These are phyloP conservation scores for Neostapfia colusana DNA, from an alignment of 176 grass and related monocot species.

Conservation along the genomic window DNA sequence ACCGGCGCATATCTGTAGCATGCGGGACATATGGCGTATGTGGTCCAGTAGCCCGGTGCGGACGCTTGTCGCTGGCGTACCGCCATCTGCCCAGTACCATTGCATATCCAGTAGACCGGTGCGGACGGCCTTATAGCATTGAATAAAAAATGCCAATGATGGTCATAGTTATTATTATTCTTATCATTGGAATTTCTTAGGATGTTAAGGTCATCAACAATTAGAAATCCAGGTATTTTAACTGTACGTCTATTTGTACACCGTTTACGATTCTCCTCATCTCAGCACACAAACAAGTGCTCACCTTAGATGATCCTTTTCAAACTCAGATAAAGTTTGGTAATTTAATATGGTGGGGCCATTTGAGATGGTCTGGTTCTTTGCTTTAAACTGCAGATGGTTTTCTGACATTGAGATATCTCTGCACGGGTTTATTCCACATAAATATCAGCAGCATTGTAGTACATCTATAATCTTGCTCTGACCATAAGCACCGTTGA, in stretches of 20 bases:
- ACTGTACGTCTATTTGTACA: not conserved
- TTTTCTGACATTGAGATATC: conserved; percentile 7
- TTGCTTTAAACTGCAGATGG: not conserved
- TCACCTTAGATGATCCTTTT: not conserved
- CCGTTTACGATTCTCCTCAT: not conserved
- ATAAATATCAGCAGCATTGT: not conserved
- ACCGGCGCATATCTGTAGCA: too few species aligned
- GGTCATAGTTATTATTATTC: too few species aligned
- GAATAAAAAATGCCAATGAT: too few species aligned
- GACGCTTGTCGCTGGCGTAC: too few species aligned
- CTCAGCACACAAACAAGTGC: not conserved
- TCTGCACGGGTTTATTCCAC: not conserved
- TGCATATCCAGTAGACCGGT: too few species aligned
- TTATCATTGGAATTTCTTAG: too few species aligned
- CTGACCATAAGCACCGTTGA: not conserved
- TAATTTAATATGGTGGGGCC: not conserved
- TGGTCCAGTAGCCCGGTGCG: too few species aligned
- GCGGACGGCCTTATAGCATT: too few species aligned
- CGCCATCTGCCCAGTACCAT: too few species aligned
- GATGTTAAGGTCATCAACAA: too few species aligned
- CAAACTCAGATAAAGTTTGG: not conserved
- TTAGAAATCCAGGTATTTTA: too few species aligned
- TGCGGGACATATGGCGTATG: too few species aligned
- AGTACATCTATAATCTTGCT: not conserved
- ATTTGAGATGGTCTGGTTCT: not conserved